Evolutionary conservation across 2,329 filamentous ascomycete genomes (phyloP).

Genomic region (Aschersonia sp.): DNA sequence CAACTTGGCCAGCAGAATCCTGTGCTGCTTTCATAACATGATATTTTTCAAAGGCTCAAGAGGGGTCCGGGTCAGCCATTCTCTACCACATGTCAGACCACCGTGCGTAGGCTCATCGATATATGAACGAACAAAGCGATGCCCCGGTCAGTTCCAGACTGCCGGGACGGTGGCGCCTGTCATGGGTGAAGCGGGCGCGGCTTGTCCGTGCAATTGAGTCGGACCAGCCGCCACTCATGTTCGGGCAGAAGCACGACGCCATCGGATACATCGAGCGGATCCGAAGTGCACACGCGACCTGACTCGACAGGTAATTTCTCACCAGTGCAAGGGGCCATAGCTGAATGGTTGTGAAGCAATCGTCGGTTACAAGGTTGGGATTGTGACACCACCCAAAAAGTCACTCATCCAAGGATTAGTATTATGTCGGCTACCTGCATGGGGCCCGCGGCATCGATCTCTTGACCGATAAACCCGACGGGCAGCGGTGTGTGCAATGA

Average conservation of each 20-base stretch:
- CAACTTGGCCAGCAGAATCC: neutral
- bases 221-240: conserved; percentile 1
- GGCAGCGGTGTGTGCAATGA: no score
- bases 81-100: no score
- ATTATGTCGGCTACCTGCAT: no score
- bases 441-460: no score
- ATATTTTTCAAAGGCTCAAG: neutral
- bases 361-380: neutral
- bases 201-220: conserved; percentile 1
- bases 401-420: no score
- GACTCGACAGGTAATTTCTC: neutral
- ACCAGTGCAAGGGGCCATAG: neutral
- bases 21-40: conserved; percentile 2
- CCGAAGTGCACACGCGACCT: neutral
- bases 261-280: neutral
- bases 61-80: no score
- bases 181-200: conserved; percentile 1
- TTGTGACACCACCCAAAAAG: conserved; percentile 1
- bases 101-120: no score
- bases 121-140: neutral
- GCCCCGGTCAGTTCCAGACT: conserved; percentile 1
- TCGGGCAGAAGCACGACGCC: conserved; percentile 2
- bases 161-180: neutral
- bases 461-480: no score
- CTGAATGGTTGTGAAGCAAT: conserved; percentile 3